These are phyloP conservation scores for Wallacemonas rigidus DNA, from an alignment of 208 protist genomes.

Conservation along the genomic window DNA sequence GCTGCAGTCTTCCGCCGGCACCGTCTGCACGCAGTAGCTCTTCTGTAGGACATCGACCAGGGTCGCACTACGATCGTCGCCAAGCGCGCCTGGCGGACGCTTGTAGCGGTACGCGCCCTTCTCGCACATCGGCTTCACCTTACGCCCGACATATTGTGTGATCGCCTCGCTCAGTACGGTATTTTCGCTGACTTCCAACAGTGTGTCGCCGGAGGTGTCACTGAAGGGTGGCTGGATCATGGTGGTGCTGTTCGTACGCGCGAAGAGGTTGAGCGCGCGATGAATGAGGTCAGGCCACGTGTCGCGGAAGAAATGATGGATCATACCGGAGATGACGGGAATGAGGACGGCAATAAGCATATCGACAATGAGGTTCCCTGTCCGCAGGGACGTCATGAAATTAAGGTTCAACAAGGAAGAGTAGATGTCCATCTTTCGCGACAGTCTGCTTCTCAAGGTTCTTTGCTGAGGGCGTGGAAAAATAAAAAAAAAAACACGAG, in stretches of 20 bases:
- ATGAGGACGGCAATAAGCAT: constrained; percentile 84
- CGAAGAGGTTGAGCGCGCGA: constrained; percentile 23
- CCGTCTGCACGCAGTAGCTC: constrained; percentile 33
- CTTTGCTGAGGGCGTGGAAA: neutral
- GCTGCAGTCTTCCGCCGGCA: constrained; percentile 32
- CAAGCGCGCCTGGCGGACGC: constrained; percentile 8
- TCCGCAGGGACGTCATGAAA: constrained; percentile 86
- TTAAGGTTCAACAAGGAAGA: constrained; percentile 82
- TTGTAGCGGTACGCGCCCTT: constrained; percentile 49
- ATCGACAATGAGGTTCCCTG: constrained; percentile 80
- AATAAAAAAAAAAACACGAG: neutral
- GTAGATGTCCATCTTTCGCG: constrained; percentile 69
- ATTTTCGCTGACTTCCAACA: constrained; percentile 37
- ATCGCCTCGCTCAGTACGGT: constrained; percentile 60
- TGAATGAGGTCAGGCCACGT: constrained; percentile 50
- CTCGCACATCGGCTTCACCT: constrained; percentile 48
- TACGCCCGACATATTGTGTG: constrained; percentile 51
- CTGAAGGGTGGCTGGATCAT: constrained; percentile 19
- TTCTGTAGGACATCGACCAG: constrained; percentile 26
- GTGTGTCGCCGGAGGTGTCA: constrained; percentile 18
- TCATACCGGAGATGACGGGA: constrained; percentile 53
- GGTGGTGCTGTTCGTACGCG: constrained; percentile 22
- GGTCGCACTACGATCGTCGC: neutral
- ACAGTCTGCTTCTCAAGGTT: neutral
- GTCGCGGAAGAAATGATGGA: constrained; percentile 49